phyloP scores from a whole-genome alignment of 805 yeast species.

The Teunomyces pallodes region DNA sequence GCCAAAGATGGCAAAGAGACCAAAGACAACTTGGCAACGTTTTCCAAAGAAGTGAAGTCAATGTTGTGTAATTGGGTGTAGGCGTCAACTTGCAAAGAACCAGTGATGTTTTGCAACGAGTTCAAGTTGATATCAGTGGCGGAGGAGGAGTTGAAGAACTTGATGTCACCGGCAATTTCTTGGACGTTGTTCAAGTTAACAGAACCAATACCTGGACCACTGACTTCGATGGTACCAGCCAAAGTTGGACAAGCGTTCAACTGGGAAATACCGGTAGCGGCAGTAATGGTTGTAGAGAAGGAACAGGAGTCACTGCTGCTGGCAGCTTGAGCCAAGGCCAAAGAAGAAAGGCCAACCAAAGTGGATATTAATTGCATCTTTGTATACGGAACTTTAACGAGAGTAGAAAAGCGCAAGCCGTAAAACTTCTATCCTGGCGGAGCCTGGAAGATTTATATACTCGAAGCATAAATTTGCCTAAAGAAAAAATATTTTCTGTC shows the following conservation, averaged over 20 bases:
- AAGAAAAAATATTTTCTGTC: neutral
- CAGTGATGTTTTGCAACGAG: conserved; percentile 30
- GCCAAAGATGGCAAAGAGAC: conserved; percentile 43
- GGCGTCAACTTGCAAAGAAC: conserved; percentile 34
- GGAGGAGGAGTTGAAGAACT: conserved; percentile 39
- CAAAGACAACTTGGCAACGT: conserved; percentile 31
- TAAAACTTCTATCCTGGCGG: neutral
- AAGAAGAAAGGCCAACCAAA: conserved; percentile 4
- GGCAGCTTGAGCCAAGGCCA: conserved; percentile 11
- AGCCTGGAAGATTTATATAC: neutral
- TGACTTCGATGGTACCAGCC: conserved; percentile 37
- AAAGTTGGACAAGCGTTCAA: conserved; percentile 42
- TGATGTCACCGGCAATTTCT: conserved; percentile 25
- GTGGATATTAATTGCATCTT: conserved; percentile 7
- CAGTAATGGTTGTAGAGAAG: conserved; percentile 38
- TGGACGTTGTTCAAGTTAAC: conserved; percentile 21
- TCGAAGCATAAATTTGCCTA: neutral
- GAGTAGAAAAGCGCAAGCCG: conserved; percentile 1
- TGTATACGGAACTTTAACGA: conserved; percentile 2
- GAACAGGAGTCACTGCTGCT: conserved; percentile 29
- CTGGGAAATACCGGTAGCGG: conserved; percentile 31
- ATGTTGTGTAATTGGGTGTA: conserved; percentile 38
- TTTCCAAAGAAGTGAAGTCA: conserved; percentile 31
- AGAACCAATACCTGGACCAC: conserved; percentile 21
- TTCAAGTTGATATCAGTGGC: conserved; percentile 31